Evolutionary conservation across 75 land plant genomes (phyloP).

Genomic region (Picea glauca): DNA sequence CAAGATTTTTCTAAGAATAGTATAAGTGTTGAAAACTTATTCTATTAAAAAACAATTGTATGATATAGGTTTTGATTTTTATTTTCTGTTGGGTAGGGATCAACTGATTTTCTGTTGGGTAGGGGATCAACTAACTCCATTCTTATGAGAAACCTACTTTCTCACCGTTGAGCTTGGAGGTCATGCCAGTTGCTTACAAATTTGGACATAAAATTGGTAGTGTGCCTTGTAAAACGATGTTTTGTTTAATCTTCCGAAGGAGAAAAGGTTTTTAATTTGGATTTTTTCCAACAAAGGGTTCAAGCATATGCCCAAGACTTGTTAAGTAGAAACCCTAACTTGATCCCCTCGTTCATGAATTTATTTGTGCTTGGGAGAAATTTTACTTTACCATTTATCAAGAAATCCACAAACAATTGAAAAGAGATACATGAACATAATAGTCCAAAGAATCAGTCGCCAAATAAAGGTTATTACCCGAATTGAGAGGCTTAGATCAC

Average conservation of each 20-base stretch:
- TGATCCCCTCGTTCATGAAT: not conserved
- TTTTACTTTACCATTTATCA: not conserved
- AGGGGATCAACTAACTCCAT: too few relatives aligned
- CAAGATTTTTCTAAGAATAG: not conserved
- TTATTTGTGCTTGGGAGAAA: too few relatives aligned
- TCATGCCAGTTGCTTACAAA: too few relatives aligned
- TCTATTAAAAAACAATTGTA: too few relatives aligned
- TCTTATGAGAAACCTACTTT: too few relatives aligned
- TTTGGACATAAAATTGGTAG: too few relatives aligned
- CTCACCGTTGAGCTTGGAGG: too few relatives aligned
- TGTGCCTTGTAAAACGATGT: not conserved
- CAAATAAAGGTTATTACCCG: slow-evolving; percentile 19
- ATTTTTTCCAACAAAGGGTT: not conserved
- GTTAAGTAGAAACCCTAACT: not conserved
- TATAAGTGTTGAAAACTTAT: too few relatives aligned
- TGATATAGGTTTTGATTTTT: too few relatives aligned
- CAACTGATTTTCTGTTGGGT: too few relatives aligned
- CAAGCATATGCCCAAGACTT: not conserved
- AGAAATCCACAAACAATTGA: not conserved
- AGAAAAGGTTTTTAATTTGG: not conserved
- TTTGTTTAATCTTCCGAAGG: not conserved
- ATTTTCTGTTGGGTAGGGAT: too few relatives aligned
- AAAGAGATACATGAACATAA: not conserved
- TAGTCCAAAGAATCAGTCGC: not conserved
- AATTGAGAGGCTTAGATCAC: slow-evolving; percentile 25